Conservation (phyloP, 768 basidiomycete genomes). For the Fibroporia radiculosa region DNA sequence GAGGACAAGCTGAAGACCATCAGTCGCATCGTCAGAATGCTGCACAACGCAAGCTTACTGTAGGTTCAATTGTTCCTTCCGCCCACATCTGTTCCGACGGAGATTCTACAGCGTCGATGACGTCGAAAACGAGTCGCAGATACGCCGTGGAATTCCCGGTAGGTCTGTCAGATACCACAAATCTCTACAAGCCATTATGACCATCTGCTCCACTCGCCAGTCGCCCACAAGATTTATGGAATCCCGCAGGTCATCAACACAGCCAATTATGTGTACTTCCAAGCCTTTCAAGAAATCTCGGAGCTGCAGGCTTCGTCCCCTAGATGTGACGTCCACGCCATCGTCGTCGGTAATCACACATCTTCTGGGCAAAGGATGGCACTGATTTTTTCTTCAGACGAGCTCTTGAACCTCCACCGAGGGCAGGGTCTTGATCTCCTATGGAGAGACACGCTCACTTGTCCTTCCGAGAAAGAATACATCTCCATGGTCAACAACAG, state of each 20-base stretch:
- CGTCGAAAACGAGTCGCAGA: slow-evolving; percentile 86
- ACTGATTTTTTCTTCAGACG: slow-evolving; percentile 14
- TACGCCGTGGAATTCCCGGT: slow-evolving; percentile 82
- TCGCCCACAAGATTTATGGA: slow-evolving; percentile 94
- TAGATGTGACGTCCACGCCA: not conserved
- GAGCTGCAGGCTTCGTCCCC: slow-evolving; percentile 27
- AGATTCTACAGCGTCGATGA: slow-evolving; percentile 68
- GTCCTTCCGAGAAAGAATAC: slow-evolving; percentile 93
- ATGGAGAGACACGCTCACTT: slow-evolving; percentile 87
- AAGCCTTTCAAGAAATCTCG: slow-evolving; percentile 82
- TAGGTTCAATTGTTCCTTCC: too few relatives aligned
- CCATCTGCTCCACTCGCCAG: slow-evolving; percentile 26
- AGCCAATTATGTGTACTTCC: slow-evolving; percentile 95
- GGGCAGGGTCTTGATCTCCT: slow-evolving; percentile 93
- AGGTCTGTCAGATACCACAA: not conserved
- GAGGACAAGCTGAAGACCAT: slow-evolving; percentile 63
- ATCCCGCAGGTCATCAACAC: slow-evolving; percentile 95
- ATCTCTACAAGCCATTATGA: not conserved
- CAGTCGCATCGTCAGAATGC: slow-evolving; percentile 79
- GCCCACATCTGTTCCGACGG: not conserved
- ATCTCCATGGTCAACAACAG: slow-evolving; percentile 96
- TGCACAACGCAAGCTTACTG: slow-evolving; percentile 93
- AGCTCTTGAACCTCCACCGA: slow-evolving; percentile 54
- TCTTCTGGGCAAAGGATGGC: too few relatives aligned
- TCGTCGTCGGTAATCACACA: not conserved